These are phyloP conservation scores for Somion occarium DNA, from an alignment of 1,284 basidiomycete species.

Conservation along the genomic window DNA sequence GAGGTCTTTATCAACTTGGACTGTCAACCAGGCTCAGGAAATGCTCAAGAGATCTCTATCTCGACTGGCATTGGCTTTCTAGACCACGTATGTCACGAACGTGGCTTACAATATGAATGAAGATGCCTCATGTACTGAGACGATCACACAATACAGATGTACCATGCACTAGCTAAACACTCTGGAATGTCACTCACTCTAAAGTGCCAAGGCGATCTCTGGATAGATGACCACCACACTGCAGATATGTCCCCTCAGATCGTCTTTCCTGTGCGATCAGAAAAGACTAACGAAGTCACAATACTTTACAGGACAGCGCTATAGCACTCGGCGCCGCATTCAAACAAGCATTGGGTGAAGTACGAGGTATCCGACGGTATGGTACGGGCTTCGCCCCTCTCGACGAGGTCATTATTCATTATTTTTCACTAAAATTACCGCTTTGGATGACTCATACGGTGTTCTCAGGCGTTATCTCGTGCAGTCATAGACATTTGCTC, in stretches of 20 bases:
- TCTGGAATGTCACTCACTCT: conserved; percentile 87
- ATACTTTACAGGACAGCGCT: conserved; percentile 78
- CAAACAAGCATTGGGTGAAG: conserved; percentile 93
- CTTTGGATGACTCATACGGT: too few relatives aligned
- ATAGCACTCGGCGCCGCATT: conserved; percentile 93
- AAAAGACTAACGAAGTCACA: conserved; percentile 13
- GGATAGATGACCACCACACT: conserved; percentile 99
- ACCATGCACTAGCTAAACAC: conserved; percentile 91
- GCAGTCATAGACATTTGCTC: conserved; percentile 99
- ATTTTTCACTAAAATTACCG: conserved; percentile 6
- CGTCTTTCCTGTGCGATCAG: not conserved
- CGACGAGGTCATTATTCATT: conserved; percentile 71
- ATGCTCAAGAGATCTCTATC: conserved; percentile 76
- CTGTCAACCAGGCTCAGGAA: conserved; percentile 58
- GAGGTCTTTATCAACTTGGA: conserved; percentile 83
- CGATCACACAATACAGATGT: conserved; percentile 84
- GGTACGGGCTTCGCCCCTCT: conserved; percentile 96
- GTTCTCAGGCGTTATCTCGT: conserved; percentile 79
- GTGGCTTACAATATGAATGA: conserved; percentile 1
- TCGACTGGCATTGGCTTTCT: conserved; percentile 97
- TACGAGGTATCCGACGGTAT: conserved; percentile 92
- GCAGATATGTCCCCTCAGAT: conserved; percentile 72
- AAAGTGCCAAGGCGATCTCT: conserved; percentile 92
- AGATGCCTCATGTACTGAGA: too few relatives aligned
- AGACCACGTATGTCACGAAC: conserved; percentile 74